phyloP scores from a whole-genome alignment of 106 monocot species.

The Hemerocallis citrina region DNA sequence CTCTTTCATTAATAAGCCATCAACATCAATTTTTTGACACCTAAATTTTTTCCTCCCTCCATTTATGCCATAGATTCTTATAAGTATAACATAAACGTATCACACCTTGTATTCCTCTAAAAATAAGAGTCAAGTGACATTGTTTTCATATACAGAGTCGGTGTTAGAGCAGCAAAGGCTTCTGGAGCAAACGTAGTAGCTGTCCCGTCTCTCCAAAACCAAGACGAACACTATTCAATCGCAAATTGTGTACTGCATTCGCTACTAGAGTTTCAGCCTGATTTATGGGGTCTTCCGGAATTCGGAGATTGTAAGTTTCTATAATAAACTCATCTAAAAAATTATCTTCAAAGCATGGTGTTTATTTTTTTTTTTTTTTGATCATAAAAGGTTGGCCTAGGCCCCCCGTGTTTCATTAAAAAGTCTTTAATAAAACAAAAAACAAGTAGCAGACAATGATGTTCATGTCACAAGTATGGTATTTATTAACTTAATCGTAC shows the following conservation, averaged over 20 bases:
- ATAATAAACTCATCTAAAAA: not conserved
- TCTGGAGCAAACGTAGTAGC: slow-evolving; percentile 53
- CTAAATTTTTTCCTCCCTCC: no score
- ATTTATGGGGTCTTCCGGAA: slow-evolving; percentile 61
- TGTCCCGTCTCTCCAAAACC: slow-evolving; percentile 54
- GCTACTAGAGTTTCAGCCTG: slow-evolving; percentile 53
- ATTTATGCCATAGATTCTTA: no score
- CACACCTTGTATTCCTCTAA: not conserved
- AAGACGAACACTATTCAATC: slow-evolving; percentile 25
- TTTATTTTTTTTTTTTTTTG: no score
- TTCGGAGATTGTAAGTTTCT: slow-evolving; percentile 55
- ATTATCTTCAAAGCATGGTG: not conserved
- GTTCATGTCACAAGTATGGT: no score
- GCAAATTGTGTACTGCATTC: slow-evolving; percentile 47
- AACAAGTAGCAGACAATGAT: no score
- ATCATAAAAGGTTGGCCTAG: no score
- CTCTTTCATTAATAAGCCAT: no score
- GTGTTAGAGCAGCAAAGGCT: slow-evolving; percentile 60
- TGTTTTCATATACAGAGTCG: slow-evolving; percentile 34
- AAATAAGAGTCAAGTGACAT: not conserved
- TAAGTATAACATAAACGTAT: no score
- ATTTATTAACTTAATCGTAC: not conserved
- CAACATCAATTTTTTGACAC: no score
- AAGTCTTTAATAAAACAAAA: no score
- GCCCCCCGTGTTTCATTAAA: no score